These are phyloP conservation scores for Pseudogymnoascus sp. DNA, from an alignment of 2,329 filamentous ascomycete genomes.

Conservation along the genomic window DNA sequence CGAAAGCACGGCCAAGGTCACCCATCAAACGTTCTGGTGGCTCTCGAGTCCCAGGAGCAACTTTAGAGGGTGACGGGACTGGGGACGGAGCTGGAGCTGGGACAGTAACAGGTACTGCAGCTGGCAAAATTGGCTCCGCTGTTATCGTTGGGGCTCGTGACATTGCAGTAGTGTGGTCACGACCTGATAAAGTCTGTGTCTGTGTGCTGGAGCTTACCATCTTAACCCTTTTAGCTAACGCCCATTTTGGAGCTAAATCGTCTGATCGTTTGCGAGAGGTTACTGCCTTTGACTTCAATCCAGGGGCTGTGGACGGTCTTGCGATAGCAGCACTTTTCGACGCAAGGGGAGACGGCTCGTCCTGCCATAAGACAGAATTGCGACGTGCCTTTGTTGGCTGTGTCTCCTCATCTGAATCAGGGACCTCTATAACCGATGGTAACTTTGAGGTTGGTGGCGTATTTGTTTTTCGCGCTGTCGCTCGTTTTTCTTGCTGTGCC, in stretches of 20 bases:
- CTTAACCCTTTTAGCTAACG: constrained; percentile 21
- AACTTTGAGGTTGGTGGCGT: background rate
- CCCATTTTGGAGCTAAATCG: background rate
- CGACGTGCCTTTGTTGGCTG: background rate
- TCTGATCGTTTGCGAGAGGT: constrained; percentile 16
- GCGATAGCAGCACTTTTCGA: constrained; percentile 16
- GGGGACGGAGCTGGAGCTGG: background rate
- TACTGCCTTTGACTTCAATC: constrained; percentile 18
- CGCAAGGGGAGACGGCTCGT: constrained; percentile 17
- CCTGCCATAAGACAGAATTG: background rate
- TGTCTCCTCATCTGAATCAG: background rate
- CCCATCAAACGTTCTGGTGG: constrained; percentile 18
- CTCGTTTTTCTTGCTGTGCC: background rate
- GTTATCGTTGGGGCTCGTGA: background rate
- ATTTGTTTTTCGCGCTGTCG: background rate
- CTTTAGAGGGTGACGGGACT: background rate
- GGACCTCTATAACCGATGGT: background rate
- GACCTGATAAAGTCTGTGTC: constrained; percentile 20
- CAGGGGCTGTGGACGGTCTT: constrained; percentile 14
- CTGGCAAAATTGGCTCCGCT: background rate
- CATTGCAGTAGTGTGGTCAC: constrained; percentile 14
- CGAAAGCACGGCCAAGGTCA: constrained; percentile 20
- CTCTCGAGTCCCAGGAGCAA: background rate
- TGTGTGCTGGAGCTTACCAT: constrained; percentile 26
- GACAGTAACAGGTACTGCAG: background rate